Conservation (phyloP, 805 yeast species). For the Citeromyces matritensis region DNA sequence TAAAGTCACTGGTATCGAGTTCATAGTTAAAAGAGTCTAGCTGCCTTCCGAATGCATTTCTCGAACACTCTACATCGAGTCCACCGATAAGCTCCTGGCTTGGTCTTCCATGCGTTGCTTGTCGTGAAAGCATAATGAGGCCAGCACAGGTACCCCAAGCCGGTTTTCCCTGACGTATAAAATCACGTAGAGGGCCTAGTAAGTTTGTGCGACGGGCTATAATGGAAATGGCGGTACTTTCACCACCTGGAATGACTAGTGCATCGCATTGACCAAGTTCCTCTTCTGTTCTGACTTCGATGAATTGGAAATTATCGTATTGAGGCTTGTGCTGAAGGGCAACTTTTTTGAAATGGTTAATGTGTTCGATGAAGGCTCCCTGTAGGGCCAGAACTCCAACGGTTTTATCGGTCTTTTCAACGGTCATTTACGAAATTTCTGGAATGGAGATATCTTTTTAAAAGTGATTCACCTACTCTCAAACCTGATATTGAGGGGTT, state of each 20-base stretch:
- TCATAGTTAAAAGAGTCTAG: constrained; percentile 41
- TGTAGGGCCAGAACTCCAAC: constrained; percentile 69
- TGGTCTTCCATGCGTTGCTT: constrained; percentile 32
- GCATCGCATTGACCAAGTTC: constrained; percentile 39
- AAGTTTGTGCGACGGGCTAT: constrained; percentile 53
- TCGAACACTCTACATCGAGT: constrained; percentile 41
- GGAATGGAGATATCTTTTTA: too few species aligned
- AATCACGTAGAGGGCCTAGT: constrained; percentile 34
- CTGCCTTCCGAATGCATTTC: constrained; percentile 76
- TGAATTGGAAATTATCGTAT: constrained; percentile 14
- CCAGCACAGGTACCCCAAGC: constrained; percentile 89
- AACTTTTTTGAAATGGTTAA: constrained; percentile 27
- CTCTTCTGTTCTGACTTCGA: constrained; percentile 35
- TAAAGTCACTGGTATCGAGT: constrained; percentile 24
- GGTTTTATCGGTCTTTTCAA: too few species aligned
- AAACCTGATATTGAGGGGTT: constrained; percentile 1
- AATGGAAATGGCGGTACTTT: constrained; percentile 53
- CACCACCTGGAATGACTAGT: constrained; percentile 52
- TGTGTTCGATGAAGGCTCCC: constrained; percentile 67
- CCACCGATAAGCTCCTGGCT: constrained; percentile 50
- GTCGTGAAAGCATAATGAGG: constrained; percentile 45
- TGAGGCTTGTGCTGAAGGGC: constrained; percentile 10
- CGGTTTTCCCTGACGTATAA: constrained; percentile 35
- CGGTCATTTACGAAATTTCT: too few species aligned
- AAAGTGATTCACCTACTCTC: neutral